phyloP scores from a whole-genome alignment of 225 moss, liverwort and hornwort genomes.

The Pseudisothecium myosuroides region DNA sequence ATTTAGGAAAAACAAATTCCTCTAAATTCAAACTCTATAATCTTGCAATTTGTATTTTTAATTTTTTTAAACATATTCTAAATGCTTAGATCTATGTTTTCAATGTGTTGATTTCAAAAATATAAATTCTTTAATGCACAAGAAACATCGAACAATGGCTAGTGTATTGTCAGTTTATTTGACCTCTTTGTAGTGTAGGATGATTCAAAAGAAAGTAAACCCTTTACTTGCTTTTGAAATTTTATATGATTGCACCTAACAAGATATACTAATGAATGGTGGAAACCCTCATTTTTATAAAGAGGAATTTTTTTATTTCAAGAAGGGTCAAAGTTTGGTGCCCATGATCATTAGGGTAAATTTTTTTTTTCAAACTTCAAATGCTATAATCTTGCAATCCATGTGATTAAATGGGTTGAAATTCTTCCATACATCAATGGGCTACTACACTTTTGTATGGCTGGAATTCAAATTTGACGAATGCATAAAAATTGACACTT shows the following conservation, averaged over 20 bases:
- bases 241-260: background rate
- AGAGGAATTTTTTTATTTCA: background rate
- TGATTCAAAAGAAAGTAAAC: rapidly evolving
- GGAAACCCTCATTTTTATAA: rapidly evolving
- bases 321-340: rapidly evolving
- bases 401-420: background rate
- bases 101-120: rapidly evolving
- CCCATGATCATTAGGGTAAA: rapidly evolving
- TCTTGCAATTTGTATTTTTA: background rate
- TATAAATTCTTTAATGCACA: background rate
- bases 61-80: background rate
- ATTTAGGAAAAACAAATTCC: background rate
- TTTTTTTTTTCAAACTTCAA: background rate
- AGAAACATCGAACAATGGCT: background rate
- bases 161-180: background rate
- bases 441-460: background rate
- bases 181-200: background rate
- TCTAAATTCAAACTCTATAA: background rate
- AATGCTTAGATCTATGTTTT: background rate
- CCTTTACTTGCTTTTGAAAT: background rate
- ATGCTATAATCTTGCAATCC: background rate
- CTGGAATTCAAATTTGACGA: background rate
- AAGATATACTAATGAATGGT: background rate
- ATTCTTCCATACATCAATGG: background rate
- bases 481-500: background rate